Evolutionary conservation across 2,329 filamentous ascomycete species (phyloP), one percentile per base, ranked within the genome.

Genomic region (Cladosporium halotolerans): DNA sequence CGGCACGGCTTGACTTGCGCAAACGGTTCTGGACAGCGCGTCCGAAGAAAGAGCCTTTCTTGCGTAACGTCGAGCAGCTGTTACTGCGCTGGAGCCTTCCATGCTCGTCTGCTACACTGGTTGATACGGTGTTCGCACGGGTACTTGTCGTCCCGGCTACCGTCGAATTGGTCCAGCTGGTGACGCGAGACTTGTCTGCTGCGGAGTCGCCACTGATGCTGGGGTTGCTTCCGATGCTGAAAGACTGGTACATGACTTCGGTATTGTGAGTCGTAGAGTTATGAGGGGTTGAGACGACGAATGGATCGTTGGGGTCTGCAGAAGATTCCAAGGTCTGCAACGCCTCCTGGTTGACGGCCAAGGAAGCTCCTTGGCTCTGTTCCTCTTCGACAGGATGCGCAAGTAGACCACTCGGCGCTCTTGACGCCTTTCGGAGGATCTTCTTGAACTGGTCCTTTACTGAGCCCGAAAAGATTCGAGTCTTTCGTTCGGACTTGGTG

Each of bases 91-190:
- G 42, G 9, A 62, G 16, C 8, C 44, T n/a, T 9, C 38, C 52
- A 31, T 48, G 33, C 40, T 59, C 44, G 19, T 44, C 48, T 28
- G 58, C 52, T 10, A 55, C 48, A 8, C 43, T 52, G 10, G 53
- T 50, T 10, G 36, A 33, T n/a, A 19, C 31, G 34, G 52, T 54
- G 19, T 55, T 55, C 18, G 73, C 77, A 70, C 55, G 73, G 55
- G 72, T 76, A 55, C 66, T 80, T 5, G 76, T 68, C 2, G 79
- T 76, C 2, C 79, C 82, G 53, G 77, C 77, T 1, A 76, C 74
- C 1, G 79, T 80, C 0, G 85, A 86, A 56, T 82, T 81, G 4
- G 79, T 79, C 86, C 86, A 89, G 66, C 85, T 89, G 2, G 85
- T 88, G 47, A 88, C 80, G 18, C 85, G 73, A n/a, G 83, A 86